Conservation (phyloP, 2,329 filamentous ascomycete species). For the Pseudopyrenochaeta lycopersici region DNA sequence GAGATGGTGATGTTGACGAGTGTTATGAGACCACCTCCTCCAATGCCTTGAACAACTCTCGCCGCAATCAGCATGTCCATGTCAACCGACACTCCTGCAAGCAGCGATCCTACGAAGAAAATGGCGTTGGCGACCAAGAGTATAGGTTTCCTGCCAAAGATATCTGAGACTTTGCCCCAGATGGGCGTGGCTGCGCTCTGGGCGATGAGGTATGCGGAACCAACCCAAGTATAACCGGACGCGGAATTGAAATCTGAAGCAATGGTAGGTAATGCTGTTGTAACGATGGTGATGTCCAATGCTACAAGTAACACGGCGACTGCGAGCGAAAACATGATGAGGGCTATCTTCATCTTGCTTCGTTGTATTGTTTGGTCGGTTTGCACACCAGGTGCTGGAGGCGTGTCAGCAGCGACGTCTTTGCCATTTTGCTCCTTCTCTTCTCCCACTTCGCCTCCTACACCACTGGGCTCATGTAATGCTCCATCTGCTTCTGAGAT, state of each 20-base stretch:
- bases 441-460: constrained; percentile 9
- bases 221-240: constrained; percentile 63
- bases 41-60: constrained; percentile 69
- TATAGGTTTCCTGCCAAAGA: constrained; percentile 72
- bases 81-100: constrained; percentile 66
- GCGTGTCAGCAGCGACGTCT: constrained; percentile 14
- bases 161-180: constrained; percentile 73
- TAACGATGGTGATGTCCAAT: constrained; percentile 70
- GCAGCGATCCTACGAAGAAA: constrained; percentile 69
- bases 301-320: constrained; percentile 68
- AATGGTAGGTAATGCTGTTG: constrained; percentile 69
- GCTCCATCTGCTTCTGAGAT: constrained; percentile 16
- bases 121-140: constrained; percentile 67
- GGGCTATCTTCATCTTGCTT: constrained; percentile 53
- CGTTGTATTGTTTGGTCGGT: constrained; percentile 41
- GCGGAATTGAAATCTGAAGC: constrained; percentile 61
- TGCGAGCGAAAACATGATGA: constrained; percentile 60
- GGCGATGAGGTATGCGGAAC: constrained; percentile 60
- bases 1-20: constrained; percentile 71
- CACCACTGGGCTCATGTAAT: background rate
- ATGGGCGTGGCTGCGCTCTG: constrained; percentile 62
- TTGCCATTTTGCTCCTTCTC: background rate
- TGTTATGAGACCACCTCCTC: constrained; percentile 70
- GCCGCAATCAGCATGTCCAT: constrained; percentile 71
- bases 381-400: constrained; percentile 21